Conservation (phyloP, 208 protist species). For the Trypanosoma platydactyli region DNA sequence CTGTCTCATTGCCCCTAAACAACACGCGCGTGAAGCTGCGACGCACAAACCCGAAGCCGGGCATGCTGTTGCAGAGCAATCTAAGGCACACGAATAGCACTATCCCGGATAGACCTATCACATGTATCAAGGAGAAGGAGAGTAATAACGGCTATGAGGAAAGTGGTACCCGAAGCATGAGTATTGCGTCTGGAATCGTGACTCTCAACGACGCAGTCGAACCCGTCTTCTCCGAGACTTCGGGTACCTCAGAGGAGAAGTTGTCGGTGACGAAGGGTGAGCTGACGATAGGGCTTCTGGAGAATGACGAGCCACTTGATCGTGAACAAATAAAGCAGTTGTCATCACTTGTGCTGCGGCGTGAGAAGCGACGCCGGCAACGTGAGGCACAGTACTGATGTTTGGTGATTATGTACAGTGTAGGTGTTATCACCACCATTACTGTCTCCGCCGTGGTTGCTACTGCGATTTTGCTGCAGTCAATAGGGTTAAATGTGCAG, state of each 20-base stretch:
- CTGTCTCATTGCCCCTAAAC: constrained; percentile 13
- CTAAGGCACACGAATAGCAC: not conserved
- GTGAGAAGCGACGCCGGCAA: constrained; percentile 34
- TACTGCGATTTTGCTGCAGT: not conserved
- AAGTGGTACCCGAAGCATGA: not conserved
- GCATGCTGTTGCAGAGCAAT: no score
- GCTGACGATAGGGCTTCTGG: constrained; percentile 5
- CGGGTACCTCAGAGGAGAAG: constrained; percentile 10
- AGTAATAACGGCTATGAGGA: not conserved
- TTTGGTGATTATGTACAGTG: not conserved
- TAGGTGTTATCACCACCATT: not conserved
- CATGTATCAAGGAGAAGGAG: not conserved
- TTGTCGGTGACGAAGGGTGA: not conserved
- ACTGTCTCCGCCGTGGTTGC: not conserved
- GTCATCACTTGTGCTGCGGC: constrained; percentile 38
- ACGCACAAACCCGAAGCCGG: no score
- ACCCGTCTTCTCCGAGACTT: not conserved
- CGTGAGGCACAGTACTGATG: constrained; percentile 23
- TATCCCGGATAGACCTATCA: not conserved
- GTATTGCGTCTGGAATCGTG: constrained; percentile 6
- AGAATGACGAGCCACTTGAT: constrained; percentile 47
- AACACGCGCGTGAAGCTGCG: constrained; percentile 30
- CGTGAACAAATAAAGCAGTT: constrained; percentile 70
- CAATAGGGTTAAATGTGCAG: not conserved
- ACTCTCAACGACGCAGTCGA: not conserved